Percentiles rank a stretch among this genome's conserved stretches.
Evolutionary conservation across 768 basidiomycete species (phyloP).

Genomic region (Boletus coccyginus): DNA sequence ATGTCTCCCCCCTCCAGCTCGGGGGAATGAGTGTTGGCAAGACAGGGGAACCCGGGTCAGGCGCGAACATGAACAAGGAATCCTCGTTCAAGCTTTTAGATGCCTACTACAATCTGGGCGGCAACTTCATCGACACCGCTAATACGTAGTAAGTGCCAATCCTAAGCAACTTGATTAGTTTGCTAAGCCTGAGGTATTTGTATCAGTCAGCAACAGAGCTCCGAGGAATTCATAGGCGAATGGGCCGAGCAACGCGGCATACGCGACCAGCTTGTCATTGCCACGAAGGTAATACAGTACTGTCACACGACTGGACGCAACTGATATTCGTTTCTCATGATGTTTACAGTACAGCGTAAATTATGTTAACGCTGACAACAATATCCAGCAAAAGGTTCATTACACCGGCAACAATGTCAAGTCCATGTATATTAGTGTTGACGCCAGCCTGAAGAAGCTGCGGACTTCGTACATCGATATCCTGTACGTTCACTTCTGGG

Average conservation of each 20-base stretch:
- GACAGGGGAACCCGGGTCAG: constrained; percentile 21
- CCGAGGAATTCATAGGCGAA: constrained; percentile 50
- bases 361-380: constrained; percentile 10
- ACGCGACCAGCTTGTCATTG: constrained; percentile 45
- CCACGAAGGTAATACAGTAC: constrained; percentile 35
- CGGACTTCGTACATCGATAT: constrained; percentile 56
- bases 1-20: constrained; percentile 46
- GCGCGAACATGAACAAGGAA: constrained; percentile 36
- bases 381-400: constrained; percentile 23
- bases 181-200: background rate
- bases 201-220: constrained; percentile 47
- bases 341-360: constrained; percentile 9
- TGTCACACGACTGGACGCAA: background rate
- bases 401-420: constrained; percentile 38
- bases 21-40: constrained; percentile 27
- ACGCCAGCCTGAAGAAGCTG: constrained; percentile 42
- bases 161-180: background rate
- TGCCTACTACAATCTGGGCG: constrained; percentile 39
- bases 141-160: constrained; percentile 36
- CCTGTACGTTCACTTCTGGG: constrained; percentile 52
- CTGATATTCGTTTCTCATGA: background rate
- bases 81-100: constrained; percentile 33
- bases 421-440: constrained; percentile 17
- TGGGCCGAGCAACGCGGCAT: constrained; percentile 43
- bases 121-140: constrained; percentile 49